Percentiles rank a stretch among this genome's conserved stretches.
phyloP scores from a whole-genome alignment of 2,329 filamentous ascomycete genomes.

The Colletotrichum eremochloae region DNA sequence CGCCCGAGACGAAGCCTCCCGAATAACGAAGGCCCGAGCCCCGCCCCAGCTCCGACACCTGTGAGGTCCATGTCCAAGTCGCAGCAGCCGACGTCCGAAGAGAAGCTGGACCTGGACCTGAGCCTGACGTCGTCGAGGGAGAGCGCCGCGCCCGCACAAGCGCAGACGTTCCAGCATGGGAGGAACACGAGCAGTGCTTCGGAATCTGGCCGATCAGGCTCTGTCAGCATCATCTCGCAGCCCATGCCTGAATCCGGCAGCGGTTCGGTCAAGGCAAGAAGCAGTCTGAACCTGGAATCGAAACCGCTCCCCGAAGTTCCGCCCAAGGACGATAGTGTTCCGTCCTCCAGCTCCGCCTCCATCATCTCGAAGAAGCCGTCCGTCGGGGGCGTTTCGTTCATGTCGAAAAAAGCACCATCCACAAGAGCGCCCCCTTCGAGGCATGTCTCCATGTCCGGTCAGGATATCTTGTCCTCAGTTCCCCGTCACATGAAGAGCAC shows the following conservation, averaged over 20 bases:
- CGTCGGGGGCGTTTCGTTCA: conserved; percentile 44
- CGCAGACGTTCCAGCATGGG: conserved; percentile 11
- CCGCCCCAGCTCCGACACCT: background rate
- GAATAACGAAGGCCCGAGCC: conserved; percentile 44
- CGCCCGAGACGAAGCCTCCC: conserved; percentile 59
- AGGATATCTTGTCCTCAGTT: conserved; percentile 62
- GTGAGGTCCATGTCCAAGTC: conserved; percentile 31
- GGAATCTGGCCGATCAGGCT: conserved; percentile 46
- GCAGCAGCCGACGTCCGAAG: conserved; percentile 24
- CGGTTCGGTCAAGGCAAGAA: conserved; percentile 45
- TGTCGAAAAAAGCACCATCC: conserved; percentile 50
- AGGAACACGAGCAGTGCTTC: conserved; percentile 50
- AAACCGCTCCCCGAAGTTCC: conserved; percentile 51
- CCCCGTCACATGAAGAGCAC: conserved; percentile 80
- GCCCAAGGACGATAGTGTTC: conserved; percentile 53
- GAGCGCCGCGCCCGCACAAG: conserved; percentile 26
- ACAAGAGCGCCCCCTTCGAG: conserved; percentile 61
- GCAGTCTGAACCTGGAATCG: conserved; percentile 34
- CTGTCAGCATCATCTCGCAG: conserved; percentile 47
- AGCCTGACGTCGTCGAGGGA: conserved; percentile 45
- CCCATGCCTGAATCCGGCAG: conserved; percentile 47
- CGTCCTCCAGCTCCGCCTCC: conserved; percentile 50
- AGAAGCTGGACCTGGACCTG: conserved; percentile 35
- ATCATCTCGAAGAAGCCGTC: conserved; percentile 51
- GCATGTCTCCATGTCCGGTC: conserved; percentile 64